phyloP scores from a whole-genome alignment of 129 eudicot species.

The Lonicera japonica region DNA sequence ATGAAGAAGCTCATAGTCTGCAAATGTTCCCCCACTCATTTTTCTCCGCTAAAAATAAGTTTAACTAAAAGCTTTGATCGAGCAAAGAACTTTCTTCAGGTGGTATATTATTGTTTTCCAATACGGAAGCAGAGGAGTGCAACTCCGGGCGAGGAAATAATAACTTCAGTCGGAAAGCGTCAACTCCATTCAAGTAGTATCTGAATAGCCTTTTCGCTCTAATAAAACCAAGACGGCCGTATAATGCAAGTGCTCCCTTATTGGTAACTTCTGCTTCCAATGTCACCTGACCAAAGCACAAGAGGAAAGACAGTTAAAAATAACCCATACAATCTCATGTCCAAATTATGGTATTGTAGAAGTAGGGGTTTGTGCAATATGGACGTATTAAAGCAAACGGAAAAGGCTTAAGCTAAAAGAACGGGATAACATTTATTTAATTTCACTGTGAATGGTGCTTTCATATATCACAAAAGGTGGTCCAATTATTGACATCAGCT shows the following conservation, averaged over 20 bases:
- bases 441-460: no score
- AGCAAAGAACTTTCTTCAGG: slow-evolving; percentile 13
- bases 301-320: not conserved
- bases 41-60: not conserved
- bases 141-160: slow-evolving; percentile 64
- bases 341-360: not conserved
- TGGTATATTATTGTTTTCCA: slow-evolving; percentile 10
- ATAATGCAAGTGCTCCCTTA: slow-evolving; percentile 89
- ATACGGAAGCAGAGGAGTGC: slow-evolving; percentile 24
- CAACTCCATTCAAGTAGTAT: slow-evolving; percentile 93
- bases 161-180: slow-evolving; percentile 83
- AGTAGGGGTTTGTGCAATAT: not conserved
- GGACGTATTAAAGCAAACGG: no score
- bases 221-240: slow-evolving; percentile 82
- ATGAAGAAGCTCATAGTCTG: not conserved
- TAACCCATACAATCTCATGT: not conserved
- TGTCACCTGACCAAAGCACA: slow-evolving; percentile 37
- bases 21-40: not conserved
- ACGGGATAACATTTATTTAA: no score
- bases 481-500: no score
- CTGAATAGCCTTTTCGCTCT: slow-evolving; percentile 89
- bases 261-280: slow-evolving; percentile 97
- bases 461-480: no score
- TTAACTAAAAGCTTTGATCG: slow-evolving; percentile 1
- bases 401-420: no score